A percentile compares a stretch with the other conserved stretches of the same genome.
These are phyloP conservation scores for Wallacemonas sp. DNA, from an alignment of 208 protist species.

Conservation along the genomic window DNA sequence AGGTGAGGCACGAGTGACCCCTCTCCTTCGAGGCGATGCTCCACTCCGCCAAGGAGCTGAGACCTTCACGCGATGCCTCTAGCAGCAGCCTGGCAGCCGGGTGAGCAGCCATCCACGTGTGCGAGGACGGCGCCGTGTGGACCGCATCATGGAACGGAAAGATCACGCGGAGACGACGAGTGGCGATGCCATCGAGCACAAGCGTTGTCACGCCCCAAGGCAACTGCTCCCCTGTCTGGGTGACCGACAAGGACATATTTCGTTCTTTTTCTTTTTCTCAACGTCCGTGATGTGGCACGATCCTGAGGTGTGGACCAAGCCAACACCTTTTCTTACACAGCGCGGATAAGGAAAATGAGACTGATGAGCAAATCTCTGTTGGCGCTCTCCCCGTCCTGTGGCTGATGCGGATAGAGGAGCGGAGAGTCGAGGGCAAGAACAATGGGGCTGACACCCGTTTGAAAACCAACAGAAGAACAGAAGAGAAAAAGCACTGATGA, in stretches of 20 bases:
- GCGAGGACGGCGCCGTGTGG: not conserved
- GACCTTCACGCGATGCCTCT: not conserved
- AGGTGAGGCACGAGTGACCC: not conserved
- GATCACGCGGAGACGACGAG: not conserved
- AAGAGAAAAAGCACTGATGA: no score
- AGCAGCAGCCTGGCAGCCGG: not conserved
- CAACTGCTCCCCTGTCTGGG: not conserved
- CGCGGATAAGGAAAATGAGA: no score
- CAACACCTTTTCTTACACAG: no score
- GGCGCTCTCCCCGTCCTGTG: no score
- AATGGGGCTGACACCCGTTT: no score
- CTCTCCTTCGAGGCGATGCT: not conserved
- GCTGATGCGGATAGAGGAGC: no score
- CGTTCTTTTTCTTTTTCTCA: slow-evolving; percentile 5
- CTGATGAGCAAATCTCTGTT: no score
- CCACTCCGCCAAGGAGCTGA: not conserved
- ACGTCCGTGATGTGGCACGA: no score
- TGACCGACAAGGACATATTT: not conserved
- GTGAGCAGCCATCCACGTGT: not conserved
- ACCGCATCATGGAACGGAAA: not conserved
- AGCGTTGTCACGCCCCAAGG: no score
- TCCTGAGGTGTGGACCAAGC: no score
- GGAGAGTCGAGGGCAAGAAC: no score
- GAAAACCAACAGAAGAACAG: not conserved
- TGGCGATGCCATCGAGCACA: not conserved